Evolutionary conservation across 768 basidiomycete species (phyloP).

Genomic region (Melanogaster broomeanus): DNA sequence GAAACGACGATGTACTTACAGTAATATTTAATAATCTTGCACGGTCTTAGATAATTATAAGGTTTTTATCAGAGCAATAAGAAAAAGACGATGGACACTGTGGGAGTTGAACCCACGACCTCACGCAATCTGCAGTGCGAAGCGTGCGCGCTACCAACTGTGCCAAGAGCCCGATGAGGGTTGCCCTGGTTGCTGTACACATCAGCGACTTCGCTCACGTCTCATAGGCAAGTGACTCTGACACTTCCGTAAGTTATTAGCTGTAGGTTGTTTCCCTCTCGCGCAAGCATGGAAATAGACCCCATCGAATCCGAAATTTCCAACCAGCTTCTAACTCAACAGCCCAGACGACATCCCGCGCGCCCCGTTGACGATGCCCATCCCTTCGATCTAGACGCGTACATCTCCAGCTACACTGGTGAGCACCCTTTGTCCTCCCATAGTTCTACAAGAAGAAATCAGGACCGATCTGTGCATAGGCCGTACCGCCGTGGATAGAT

Average conservation of each 20-base stretch:
- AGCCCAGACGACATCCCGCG: conserved; percentile 23
- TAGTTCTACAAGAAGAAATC: background rate
- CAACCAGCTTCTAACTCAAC: conserved; percentile 10
- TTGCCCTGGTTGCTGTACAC: background rate
- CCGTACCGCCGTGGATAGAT: conserved; percentile 73
- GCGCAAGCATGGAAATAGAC: conserved; percentile 31
- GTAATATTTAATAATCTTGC: too few species aligned
- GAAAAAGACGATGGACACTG: conserved; percentile 30
- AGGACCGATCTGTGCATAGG: conserved; percentile 41
- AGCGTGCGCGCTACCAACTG: conserved; percentile 37
- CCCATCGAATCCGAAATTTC: conserved; percentile 26
- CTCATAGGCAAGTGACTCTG: background rate
- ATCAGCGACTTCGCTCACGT: background rate
- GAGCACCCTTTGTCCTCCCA: background rate
- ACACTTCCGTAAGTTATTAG: background rate
- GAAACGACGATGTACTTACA: too few species aligned
- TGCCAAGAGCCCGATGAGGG: conserved; percentile 27
- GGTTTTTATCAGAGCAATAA: too few species aligned
- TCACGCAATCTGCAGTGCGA: conserved; percentile 31
- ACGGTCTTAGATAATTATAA: too few species aligned
- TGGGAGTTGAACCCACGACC: conserved; percentile 37
- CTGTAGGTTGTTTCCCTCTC: background rate
- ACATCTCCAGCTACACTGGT: conserved; percentile 80
- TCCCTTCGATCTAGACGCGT: conserved; percentile 85
- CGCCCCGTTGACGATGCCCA: conserved; percentile 73